Percentiles rank a stretch among this genome's conserved stretches.
Evolutionary conservation across 148 eudicot species (phyloP).

Genomic region (Fagopyrum homotropicum): DNA sequence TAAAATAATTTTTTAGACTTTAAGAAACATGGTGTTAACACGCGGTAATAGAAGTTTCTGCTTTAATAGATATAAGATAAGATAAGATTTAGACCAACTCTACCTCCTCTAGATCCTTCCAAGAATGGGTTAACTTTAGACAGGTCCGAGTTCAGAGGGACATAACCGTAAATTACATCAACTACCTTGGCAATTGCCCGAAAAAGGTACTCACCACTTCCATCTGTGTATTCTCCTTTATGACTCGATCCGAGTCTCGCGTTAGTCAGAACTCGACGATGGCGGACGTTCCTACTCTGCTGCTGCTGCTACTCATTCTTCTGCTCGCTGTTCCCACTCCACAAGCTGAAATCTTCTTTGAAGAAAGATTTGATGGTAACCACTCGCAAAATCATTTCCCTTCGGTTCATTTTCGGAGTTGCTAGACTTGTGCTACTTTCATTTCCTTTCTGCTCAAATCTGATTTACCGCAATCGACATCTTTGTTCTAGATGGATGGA

Average conservation of each 20-base stretch:
- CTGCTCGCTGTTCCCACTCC: slow-evolving; percentile 11
- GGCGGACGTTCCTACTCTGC: neutral
- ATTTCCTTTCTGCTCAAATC: slow-evolving; percentile 9
- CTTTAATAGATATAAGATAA: too few relatives aligned
- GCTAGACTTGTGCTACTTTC: neutral
- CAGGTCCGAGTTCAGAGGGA: neutral
- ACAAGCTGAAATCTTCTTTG: slow-evolving; percentile 40
- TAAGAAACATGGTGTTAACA: too few relatives aligned
- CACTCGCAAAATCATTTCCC: neutral
- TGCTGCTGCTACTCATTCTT: neutral
- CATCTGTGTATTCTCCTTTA: neutral
- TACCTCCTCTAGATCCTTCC: neutral
- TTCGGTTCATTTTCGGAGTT: neutral
- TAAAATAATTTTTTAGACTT: too few relatives aligned
- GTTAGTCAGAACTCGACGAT: neutral
- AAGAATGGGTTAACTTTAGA: neutral
- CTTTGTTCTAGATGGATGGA: slow-evolving; percentile 50
- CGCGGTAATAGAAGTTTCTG: too few relatives aligned
- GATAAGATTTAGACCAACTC: too few relatives aligned
- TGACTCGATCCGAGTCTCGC: neutral
- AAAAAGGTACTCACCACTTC: neutral
- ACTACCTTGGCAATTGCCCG: neutral
- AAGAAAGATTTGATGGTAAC: slow-evolving; percentile 54
- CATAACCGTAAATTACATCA: neutral
- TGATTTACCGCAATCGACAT: neutral